Evolutionary conservation across 1,284 basidiomycete species (phyloP).

Genomic region (Mycosarcoma mackinlayi): DNA sequence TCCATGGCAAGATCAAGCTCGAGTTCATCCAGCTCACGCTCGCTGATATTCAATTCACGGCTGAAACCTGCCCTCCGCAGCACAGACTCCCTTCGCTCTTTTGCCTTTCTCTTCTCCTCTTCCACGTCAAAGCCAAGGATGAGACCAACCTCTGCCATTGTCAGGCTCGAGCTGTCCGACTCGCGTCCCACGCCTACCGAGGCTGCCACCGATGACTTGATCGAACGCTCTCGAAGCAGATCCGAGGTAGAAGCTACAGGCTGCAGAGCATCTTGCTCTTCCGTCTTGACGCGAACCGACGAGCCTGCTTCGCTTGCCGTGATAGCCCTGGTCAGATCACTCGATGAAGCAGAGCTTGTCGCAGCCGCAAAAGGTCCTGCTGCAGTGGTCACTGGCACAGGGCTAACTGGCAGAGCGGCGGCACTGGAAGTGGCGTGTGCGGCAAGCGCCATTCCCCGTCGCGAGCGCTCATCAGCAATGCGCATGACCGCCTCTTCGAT

Average conservation of each 20-base stretch:
- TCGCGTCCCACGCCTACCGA: conserved; percentile 33
- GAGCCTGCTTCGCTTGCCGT: background rate
- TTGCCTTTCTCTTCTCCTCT: conserved; percentile 31
- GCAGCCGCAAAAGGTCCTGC: background rate
- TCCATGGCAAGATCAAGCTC: conserved; percentile 18
- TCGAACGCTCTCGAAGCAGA: conserved; percentile 38
- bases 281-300: background rate
- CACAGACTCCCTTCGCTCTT: conserved; percentile 17
- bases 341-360: background rate
- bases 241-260: background rate
- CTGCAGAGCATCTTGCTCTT: background rate
- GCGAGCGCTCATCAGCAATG: conserved; percentile 43
- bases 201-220: conserved; percentile 41
- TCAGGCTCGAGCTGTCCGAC: conserved; percentile 34
- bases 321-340: background rate
- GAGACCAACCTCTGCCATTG: conserved; percentile 37
- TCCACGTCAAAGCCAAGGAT: conserved; percentile 48
- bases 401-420: background rate
- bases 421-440: conserved; percentile 11
- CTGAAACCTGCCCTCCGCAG: conserved; percentile 6
- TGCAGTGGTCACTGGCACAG: background rate
- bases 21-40: conserved; percentile 13
- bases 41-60: background rate
- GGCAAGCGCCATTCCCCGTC: conserved; percentile 38
- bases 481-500: conserved; percentile 53